phyloP scores from a whole-genome alignment of 495 filamentous ascomycete species.

The Tuber magnatum region DNA sequence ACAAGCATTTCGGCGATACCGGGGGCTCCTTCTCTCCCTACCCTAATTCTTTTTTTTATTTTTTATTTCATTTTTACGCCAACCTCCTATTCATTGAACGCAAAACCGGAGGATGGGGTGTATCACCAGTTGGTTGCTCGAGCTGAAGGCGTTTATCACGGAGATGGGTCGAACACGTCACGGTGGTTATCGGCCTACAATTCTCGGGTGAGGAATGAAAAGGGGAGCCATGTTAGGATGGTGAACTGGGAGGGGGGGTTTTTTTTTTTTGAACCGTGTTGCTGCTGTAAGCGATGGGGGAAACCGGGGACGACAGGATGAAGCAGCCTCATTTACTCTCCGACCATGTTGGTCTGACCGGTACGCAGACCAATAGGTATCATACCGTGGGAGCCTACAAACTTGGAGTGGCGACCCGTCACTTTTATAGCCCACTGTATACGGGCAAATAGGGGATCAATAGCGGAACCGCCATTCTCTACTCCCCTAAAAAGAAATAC shows the following conservation, averaged over 20 bases:
- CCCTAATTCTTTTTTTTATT: neutral
- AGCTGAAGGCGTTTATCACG: neutral
- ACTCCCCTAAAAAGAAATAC: neutral
- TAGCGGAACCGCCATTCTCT: neutral
- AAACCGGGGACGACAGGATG: neutral
- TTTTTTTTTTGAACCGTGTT: too few species aligned
- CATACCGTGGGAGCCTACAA: neutral
- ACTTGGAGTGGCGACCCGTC: neutral
- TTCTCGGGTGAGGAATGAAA: neutral
- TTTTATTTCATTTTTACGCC: too few species aligned
- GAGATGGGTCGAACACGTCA: neutral
- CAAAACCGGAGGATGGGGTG: neutral
- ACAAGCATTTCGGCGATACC: neutral
- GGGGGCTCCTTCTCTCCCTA: neutral
- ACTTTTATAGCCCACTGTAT: neutral
- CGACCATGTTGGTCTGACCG: neutral
- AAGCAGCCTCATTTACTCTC: neutral
- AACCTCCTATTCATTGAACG: neutral
- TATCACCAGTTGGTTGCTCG: neutral
- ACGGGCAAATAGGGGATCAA: neutral
- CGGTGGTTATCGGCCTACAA: neutral
- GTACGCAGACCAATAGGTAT: neutral
- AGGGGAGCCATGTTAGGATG: neutral
- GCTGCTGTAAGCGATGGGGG: too few species aligned
- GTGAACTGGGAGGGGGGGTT: too few species aligned